phyloP scores from a whole-genome alignment of 2,329 filamentous ascomycete species.

The Corinectria fuckeliana region DNA sequence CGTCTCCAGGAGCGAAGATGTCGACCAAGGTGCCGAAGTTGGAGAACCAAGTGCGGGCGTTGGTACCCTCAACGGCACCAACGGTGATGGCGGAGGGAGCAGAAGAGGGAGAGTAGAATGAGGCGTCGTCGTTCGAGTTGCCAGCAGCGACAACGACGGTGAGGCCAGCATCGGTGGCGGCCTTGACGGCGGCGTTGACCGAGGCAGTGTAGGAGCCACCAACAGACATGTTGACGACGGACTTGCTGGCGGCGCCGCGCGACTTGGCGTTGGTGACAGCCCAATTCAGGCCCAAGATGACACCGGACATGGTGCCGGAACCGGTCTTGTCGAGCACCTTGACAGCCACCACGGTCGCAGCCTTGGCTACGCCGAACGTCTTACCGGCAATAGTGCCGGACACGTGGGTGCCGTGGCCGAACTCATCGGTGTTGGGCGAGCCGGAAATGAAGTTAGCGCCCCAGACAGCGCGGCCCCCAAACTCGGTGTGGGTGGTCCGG shows the following conservation, averaged over 20 bases:
- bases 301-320: background rate
- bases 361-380: constrained; percentile 43
- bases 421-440: constrained; percentile 36
- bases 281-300: constrained; percentile 35
- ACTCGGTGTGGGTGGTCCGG: constrained; percentile 42
- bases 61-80: background rate
- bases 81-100: constrained; percentile 12
- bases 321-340: constrained; percentile 37
- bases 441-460: constrained; percentile 36
- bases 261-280: constrained; percentile 41
- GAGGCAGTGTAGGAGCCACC: background rate
- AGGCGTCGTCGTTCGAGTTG: background rate
- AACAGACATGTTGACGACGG: constrained; percentile 1
- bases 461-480: constrained; percentile 38
- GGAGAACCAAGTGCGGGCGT: background rate
- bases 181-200: constrained; percentile 5
- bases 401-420: constrained; percentile 43
- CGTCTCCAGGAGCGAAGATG: constrained; percentile 13
- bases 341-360: constrained; percentile 35
- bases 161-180: constrained; percentile 1
- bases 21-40: constrained; percentile 12
- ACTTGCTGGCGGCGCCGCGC: background rate
- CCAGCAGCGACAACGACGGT: constrained; percentile 12
- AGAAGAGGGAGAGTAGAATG: constrained; percentile 7
- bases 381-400: constrained; percentile 40